These are phyloP conservation scores for Salix suchowensis DNA, from an alignment of 345 rosid genomes.

Conservation along the genomic window DNA sequence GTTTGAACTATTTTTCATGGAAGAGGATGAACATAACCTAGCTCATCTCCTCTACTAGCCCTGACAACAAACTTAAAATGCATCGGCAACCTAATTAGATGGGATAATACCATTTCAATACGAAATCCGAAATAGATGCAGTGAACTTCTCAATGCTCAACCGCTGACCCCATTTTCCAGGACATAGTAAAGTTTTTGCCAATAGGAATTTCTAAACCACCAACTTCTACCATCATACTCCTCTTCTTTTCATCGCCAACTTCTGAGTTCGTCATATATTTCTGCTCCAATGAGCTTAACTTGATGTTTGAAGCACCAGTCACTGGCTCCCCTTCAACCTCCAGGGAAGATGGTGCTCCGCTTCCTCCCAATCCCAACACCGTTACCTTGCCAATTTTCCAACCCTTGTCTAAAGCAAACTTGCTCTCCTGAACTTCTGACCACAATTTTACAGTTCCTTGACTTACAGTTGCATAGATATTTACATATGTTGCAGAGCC, in stretches of 20 bases:
- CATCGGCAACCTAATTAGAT: constrained; percentile 6
- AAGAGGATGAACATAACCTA: constrained; percentile 35
- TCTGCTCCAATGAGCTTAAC: constrained; percentile 47
- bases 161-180: constrained; percentile 47
- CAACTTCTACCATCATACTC: constrained; percentile 54
- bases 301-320: constrained; percentile 21
- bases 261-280: constrained; percentile 22
- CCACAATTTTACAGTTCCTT: constrained; percentile 74
- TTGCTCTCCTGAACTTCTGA: constrained; percentile 69
- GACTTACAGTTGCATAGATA: constrained; percentile 52
- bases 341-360: constrained; percentile 36
- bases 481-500: constrained; percentile 61
- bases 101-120: background rate
- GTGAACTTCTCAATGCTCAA: background rate
- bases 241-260: constrained; percentile 35
- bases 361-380: constrained; percentile 67
- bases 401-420: constrained; percentile 69
- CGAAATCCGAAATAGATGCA: background rate
- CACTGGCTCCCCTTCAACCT: constrained; percentile 40
- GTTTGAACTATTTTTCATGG: constrained; percentile 7
- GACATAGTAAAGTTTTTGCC: constrained; percentile 70
- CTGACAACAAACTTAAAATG: background rate
- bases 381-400: constrained; percentile 57
- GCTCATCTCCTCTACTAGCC: constrained; percentile 37
- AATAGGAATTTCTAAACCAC: constrained; percentile 52